These are phyloP conservation scores for Aspergillus intermedius DNA, from an alignment of 2,329 filamentous ascomycete species.

Conservation along the genomic window DNA sequence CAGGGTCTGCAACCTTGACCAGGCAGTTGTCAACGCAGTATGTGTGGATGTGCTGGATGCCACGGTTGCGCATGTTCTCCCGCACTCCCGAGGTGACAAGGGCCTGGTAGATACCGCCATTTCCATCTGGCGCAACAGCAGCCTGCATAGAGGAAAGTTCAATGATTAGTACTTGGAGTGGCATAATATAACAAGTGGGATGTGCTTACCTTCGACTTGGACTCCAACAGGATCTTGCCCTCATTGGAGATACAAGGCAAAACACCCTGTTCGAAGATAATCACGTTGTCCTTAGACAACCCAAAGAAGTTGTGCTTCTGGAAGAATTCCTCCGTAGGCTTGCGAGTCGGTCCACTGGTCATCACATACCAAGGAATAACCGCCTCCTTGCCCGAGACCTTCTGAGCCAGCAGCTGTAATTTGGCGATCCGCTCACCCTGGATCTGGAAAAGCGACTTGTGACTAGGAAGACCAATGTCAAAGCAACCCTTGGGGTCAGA, in stretches of 20 bases:
- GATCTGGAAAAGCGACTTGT: constrained; percentile 95
- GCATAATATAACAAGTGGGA: background rate
- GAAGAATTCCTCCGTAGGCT: constrained; percentile 91
- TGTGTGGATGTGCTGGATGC: constrained; percentile 89
- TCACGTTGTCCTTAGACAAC: constrained; percentile 73
- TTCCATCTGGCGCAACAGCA: constrained; percentile 92
- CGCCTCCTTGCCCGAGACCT: constrained; percentile 56
- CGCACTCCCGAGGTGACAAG: constrained; percentile 74
- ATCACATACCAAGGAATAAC: constrained; percentile 97
- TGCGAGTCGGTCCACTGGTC: constrained; percentile 91
- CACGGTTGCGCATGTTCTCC: constrained; percentile 79
- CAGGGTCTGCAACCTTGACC: constrained; percentile 95
- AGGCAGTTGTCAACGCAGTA: constrained; percentile 99
- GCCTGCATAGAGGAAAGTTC: constrained; percentile 44
- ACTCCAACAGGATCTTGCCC: constrained; percentile 91
- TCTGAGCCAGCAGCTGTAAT: constrained; percentile 71
- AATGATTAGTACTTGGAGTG: background rate
- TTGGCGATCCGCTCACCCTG: constrained; percentile 91
- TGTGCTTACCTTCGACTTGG: constrained; percentile 63
- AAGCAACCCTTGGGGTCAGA: constrained; percentile 96
- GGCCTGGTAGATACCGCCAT: constrained; percentile 93
- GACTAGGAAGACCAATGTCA: constrained; percentile 85
- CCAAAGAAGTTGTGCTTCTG: constrained; percentile 86
- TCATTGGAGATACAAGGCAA: constrained; percentile 96
- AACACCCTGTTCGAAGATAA: constrained; percentile 95